A percentile compares a stretch with the other conserved stretches of the same genome.
phyloP scores from a whole-genome alignment of 768 basidiomycete genomes.

The Termitomyces sp. region DNA sequence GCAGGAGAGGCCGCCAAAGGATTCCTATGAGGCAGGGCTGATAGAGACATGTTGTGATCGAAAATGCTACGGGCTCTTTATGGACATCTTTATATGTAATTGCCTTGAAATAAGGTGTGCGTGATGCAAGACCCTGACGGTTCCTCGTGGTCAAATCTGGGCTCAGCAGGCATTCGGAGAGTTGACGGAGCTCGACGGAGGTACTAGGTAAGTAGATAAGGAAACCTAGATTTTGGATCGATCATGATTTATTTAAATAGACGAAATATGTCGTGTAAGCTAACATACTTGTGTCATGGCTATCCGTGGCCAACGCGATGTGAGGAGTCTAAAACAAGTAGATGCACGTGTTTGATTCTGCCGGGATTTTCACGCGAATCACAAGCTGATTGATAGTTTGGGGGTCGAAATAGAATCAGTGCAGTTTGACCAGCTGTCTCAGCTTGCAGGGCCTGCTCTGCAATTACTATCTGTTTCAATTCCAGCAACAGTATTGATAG shows the following conservation, averaged over 20 bases:
- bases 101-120: conserved; percentile 19
- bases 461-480: neutral
- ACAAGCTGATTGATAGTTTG: too few species aligned
- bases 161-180: conserved; percentile 24
- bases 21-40: conserved; percentile 13
- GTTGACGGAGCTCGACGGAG: conserved; percentile 39
- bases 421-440: too few species aligned
- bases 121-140: conserved; percentile 22
- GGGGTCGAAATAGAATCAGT: too few species aligned
- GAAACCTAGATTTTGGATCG: conserved; percentile 13
- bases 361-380: too few species aligned
- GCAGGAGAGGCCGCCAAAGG: conserved; percentile 18
- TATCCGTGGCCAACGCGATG: neutral
- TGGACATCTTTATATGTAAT: conserved; percentile 17
- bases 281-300: too few species aligned
- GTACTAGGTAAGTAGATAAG: conserved; percentile 8
- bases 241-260: conserved; percentile 11
- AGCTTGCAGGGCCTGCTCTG: too few species aligned
- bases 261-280: conserved; percentile 8
- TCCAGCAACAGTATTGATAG: neutral
- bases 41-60: conserved; percentile 16
- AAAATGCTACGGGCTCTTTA: conserved; percentile 8
- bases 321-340: too few species aligned
- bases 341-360: too few species aligned
- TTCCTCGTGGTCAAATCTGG: conserved; percentile 17